Evolutionary conservation across 352 stramenopile species (phyloP).

Genomic region (Phytopythium chamaehyphon): DNA sequence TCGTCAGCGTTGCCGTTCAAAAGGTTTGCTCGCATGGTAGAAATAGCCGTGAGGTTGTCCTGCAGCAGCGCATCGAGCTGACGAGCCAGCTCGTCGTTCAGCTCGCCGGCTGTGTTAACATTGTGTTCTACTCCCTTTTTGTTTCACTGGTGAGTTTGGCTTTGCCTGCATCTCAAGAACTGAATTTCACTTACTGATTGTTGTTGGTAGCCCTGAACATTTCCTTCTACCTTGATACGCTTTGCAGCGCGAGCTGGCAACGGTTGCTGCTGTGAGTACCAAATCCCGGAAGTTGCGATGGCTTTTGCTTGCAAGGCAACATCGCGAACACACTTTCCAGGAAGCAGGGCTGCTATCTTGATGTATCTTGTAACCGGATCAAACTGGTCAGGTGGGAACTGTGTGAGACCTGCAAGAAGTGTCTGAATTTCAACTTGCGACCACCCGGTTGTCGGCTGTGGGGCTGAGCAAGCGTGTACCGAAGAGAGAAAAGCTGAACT

Average conservation of each 20-base stretch:
- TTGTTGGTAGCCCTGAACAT: constrained; percentile 16
- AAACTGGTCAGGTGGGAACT: constrained; percentile 55
- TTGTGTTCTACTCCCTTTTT: too few species aligned
- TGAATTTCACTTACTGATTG: constrained; percentile 3
- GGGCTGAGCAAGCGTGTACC: neutral
- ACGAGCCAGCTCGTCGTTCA: constrained; percentile 25
- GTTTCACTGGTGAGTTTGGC: neutral
- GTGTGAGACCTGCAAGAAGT: constrained; percentile 45
- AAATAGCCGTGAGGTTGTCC: constrained; percentile 60
- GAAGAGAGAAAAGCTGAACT: constrained; percentile 3
- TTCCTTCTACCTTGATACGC: constrained; percentile 57
- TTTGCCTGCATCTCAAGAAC: neutral
- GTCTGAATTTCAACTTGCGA: constrained; percentile 58
- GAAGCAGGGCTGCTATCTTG: constrained; percentile 67
- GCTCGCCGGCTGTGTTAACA: constrained; percentile 6
- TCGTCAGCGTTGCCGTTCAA: constrained; percentile 47
- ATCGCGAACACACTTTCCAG: constrained; percentile 68
- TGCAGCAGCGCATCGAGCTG: constrained; percentile 55
- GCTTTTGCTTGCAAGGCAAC: constrained; percentile 64
- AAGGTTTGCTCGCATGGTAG: constrained; percentile 69
- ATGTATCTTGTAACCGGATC: constrained; percentile 85
- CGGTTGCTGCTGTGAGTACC: neutral
- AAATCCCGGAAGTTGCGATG: constrained; percentile 10
- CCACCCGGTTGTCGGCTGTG: constrained; percentile 43
- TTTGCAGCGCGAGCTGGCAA: constrained; percentile 25